phyloP scores from a whole-genome alignment of 257 asterid species.

The Przewalskia tangutica region DNA sequence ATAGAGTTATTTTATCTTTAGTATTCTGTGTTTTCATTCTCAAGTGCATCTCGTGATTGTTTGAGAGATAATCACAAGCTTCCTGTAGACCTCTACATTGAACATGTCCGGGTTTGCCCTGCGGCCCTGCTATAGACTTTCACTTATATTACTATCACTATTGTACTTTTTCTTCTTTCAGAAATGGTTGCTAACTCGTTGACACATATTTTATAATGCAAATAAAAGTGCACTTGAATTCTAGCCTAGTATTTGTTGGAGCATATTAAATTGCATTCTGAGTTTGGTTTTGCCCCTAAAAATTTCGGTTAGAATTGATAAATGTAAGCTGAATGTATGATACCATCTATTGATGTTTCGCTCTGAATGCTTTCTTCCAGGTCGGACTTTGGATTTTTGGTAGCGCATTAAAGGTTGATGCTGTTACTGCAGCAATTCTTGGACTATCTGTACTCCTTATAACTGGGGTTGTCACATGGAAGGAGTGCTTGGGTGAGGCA shows the following conservation, averaged over 20 bases:
- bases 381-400: constrained; percentile 98
- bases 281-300: background rate
- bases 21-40: background rate
- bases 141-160: background rate
- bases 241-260: background rate
- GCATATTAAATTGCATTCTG: background rate
- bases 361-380: constrained; percentile 24
- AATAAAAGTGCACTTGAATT: background rate
- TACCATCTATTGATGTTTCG: background rate
- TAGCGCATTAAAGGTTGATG: constrained; percentile 67
- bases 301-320: background rate
- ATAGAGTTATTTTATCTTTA: background rate
- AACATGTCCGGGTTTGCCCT: background rate
- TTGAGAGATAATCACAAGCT: background rate
- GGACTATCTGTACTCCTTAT: constrained; percentile 80
- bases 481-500: constrained; percentile 91
- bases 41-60: background rate
- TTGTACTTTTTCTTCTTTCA: background rate
- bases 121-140: background rate
- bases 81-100: background rate
- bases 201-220: background rate
- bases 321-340: background rate
- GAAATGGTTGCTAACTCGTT: background rate
- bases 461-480: constrained; percentile 94
- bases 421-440: constrained; percentile 95